These are phyloP conservation scores for Gossypium australe DNA, from an alignment of 345 rosid genomes.

Conservation along the genomic window DNA sequence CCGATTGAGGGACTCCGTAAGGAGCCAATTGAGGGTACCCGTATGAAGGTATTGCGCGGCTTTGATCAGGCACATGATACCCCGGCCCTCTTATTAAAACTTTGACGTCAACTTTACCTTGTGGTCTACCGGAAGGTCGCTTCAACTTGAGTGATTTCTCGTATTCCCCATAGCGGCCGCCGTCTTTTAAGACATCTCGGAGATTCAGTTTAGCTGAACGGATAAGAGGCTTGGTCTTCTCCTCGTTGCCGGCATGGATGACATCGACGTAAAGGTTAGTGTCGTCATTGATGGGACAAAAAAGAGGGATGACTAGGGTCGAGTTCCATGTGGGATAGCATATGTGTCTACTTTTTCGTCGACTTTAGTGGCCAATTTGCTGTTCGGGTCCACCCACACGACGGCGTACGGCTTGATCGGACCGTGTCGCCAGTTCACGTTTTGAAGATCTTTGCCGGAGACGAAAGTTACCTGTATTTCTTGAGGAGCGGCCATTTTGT, in stretches of 20 bases:
- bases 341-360: constrained; percentile 63
- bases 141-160: constrained; percentile 39
- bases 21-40: background rate
- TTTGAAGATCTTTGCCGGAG: constrained; percentile 68
- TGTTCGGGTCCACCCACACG: constrained; percentile 59
- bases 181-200: constrained; percentile 52
- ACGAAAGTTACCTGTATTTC: constrained; percentile 55
- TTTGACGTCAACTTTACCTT: background rate
- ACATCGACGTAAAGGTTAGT: constrained; percentile 50
- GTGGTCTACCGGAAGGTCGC: background rate
- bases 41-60: background rate
- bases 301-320: constrained; percentile 39
- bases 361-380: constrained; percentile 50
- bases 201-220: constrained; percentile 69
- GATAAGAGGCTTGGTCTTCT: constrained; percentile 68
- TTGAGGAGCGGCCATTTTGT: constrained; percentile 17
- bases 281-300: constrained; percentile 30
- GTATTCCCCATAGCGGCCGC: constrained; percentile 38
- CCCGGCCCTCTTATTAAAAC: background rate
- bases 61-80: background rate
- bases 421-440: constrained; percentile 89
- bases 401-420: constrained; percentile 61
- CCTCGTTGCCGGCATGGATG: constrained; percentile 68
- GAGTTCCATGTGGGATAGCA: constrained; percentile 49
- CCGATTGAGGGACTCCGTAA: background rate